Base-by-base conservation (phyloP, 306 rosid genomes). In the Vigna reflexopilosa region DNA sequence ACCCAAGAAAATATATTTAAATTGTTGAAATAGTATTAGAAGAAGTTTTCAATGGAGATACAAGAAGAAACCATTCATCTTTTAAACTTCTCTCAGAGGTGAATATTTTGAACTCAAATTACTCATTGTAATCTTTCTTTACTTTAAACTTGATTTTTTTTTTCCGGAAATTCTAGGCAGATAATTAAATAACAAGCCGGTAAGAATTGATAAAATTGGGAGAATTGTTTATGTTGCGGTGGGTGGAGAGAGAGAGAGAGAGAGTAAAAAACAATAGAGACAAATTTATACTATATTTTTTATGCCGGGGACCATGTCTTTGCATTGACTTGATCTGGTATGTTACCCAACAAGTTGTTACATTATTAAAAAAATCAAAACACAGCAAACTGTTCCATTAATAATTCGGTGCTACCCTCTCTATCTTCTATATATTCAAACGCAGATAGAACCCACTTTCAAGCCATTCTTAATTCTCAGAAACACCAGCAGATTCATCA, bases 341-440 rank as follows among this genome's bases (percentile, higher is more conserved):
- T 34, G 12, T 54, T 49, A 71, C 22, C 76, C 50, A 54, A 54
- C 64, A 71, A 71, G 65, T n/a, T 17, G 4, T 17, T 71, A 36
- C 1, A 30, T 30, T 8, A 19, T 34, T 51, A 19, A 47, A 3
- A 26, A 49, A 26, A n/a, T 2, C 1, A 26, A 24, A 9, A 50
- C 47, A 20, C 14, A 70, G 32, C 52, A 28, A 57, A 20, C 1
- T 62, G 13, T 32, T 6, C 9, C 17, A 36, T 9, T 49, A 24
- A 7, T 6, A 32, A 10, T 59, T 10, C 4, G 4, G 26, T 5
- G 38, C 36, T 61, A 8, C 36, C 47, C 11, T 28, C 47, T 52
- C 14, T 5, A 38, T 49, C 40, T 22, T 58, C 81, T 75, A 84
- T 80, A 80, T 34, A 76, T 76, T 30, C 55, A 32, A 32, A 26